These are phyloP conservation scores for Paecilomyces sp. DNA, from an alignment of 2,329 filamentous ascomycete genomes.

Conservation along the genomic window DNA sequence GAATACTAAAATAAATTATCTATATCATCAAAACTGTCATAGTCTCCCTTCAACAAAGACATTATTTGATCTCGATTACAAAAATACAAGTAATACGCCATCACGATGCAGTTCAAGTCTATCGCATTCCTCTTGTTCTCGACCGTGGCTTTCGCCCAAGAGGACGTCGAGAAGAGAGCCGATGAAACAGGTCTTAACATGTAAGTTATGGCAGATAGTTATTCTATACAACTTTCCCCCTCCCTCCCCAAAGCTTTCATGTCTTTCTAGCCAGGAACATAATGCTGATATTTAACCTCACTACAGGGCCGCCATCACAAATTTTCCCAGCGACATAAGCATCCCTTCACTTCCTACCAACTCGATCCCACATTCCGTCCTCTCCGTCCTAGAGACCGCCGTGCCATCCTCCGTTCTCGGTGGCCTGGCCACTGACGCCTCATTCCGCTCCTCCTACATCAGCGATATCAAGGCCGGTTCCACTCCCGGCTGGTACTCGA, in stretches of 20 bases:
- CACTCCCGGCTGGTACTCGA: slow-evolving; percentile 2
- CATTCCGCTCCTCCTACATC: neutral
- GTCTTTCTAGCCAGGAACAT: too few relatives aligned
- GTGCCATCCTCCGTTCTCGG: slow-evolving; percentile 3
- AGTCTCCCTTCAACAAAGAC: too few relatives aligned
- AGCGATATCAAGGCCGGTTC: slow-evolving; percentile 1
- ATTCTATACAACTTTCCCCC: neutral
- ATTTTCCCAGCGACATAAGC: neutral
- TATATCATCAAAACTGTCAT: too few relatives aligned
- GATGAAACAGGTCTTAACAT: neutral
- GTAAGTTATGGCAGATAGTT: neutral
- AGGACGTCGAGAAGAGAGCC: neutral
- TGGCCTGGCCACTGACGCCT: neutral
- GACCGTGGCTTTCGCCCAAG: neutral
- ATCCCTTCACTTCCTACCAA: neutral
- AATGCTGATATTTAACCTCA: neutral
- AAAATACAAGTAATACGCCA: neutral
- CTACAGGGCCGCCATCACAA: neutral
- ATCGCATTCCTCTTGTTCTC: slow-evolving; percentile 1
- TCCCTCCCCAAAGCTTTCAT: too few relatives aligned
- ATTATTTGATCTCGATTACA: neutral
- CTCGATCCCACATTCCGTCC: slow-evolving; percentile 4
- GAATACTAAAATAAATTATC: too few relatives aligned
- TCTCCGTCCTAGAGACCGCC: slow-evolving; percentile 6
- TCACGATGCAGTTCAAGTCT: slow-evolving; percentile 3